These are phyloP conservation scores for Fusarium dlaminii DNA, from an alignment of 2,329 filamentous ascomycete genomes.

Conservation along the genomic window DNA sequence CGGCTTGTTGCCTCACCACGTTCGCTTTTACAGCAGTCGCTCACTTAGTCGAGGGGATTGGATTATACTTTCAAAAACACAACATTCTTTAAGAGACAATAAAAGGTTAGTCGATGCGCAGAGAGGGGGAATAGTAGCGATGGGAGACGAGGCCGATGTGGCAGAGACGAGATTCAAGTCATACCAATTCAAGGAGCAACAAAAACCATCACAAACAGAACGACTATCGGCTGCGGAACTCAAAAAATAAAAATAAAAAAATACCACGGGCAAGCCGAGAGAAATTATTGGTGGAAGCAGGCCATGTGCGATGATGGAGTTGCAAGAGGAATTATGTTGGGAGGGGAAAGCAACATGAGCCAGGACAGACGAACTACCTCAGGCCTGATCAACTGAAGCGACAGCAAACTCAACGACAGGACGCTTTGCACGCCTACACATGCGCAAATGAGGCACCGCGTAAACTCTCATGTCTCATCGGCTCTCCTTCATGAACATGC, in stretches of 20 bases:
- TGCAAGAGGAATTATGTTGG: background rate
- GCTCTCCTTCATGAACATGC: background rate
- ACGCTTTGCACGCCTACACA: background rate
- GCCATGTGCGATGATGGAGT: background rate
- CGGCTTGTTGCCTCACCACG: constrained; percentile 40
- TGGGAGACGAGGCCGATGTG: background rate
- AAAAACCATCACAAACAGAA: background rate
- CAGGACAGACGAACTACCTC: background rate
- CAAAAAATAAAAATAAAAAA: no score
- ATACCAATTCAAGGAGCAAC: background rate
- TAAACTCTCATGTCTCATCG: background rate
- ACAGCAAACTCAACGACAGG: background rate
- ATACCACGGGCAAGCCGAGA: background rate
- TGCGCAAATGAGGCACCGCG: background rate
- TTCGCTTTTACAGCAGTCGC: constrained; percentile 44
- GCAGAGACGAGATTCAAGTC: background rate
- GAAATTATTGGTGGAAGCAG: background rate
- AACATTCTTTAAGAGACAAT: constrained; percentile 31
- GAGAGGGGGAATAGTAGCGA: background rate
- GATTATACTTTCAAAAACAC: background rate
- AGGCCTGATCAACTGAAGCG: background rate
- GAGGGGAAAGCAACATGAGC: background rate
- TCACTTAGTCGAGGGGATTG: constrained; percentile 36
- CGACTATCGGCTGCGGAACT: background rate
- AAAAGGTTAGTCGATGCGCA: constrained; percentile 37